Percentiles rank a stretch among this genome's conserved stretches.
Conservation (phyloP, 2,329 filamentous ascomycete species). For the Epichloe scottii region DNA sequence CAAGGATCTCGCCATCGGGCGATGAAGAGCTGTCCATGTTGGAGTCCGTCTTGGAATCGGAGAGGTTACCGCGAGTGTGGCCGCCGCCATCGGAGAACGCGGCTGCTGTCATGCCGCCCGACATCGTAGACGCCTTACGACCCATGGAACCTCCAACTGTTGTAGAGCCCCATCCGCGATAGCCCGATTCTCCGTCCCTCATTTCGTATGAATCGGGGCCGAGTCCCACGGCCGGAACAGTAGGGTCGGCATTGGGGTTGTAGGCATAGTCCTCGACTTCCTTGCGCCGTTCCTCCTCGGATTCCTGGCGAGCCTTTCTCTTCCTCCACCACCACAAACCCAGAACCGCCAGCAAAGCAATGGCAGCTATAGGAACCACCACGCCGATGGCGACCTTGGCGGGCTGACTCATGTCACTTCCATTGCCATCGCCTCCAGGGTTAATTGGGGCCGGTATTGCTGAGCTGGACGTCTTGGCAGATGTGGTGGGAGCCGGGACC, state of each 20-base stretch:
- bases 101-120: conserved; percentile 53
- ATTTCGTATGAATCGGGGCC: conserved; percentile 52
- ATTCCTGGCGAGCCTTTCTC: conserved; percentile 72
- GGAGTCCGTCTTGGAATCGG: conserved; percentile 56
- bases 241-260: conserved; percentile 94
- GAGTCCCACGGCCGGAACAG: conserved; percentile 42
- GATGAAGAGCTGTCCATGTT: conserved; percentile 42
- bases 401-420: conserved; percentile 40
- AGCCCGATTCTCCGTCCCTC: conserved; percentile 63
- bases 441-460: conserved; percentile 18
- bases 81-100: conserved; percentile 65
- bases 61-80: conserved; percentile 50
- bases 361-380: conserved; percentile 80
- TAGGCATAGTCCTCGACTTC: conserved; percentile 96
- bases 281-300: conserved; percentile 80
- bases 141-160: conserved; percentile 54
- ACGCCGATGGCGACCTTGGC: conserved; percentile 86
- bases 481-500: conserved; percentile 5
- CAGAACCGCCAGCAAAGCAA: conserved; percentile 65
- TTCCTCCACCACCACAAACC: conserved; percentile 80
- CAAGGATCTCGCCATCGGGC: conserved; percentile 71
- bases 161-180: conserved; percentile 88
- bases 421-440: conserved; percentile 15
- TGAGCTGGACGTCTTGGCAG: conserved; percentile 9
- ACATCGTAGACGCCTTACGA: conserved; percentile 80